Evolutionary conservation across 2,329 filamentous ascomycete species (phyloP).

Genomic region (Diaporthe aspalathi): DNA sequence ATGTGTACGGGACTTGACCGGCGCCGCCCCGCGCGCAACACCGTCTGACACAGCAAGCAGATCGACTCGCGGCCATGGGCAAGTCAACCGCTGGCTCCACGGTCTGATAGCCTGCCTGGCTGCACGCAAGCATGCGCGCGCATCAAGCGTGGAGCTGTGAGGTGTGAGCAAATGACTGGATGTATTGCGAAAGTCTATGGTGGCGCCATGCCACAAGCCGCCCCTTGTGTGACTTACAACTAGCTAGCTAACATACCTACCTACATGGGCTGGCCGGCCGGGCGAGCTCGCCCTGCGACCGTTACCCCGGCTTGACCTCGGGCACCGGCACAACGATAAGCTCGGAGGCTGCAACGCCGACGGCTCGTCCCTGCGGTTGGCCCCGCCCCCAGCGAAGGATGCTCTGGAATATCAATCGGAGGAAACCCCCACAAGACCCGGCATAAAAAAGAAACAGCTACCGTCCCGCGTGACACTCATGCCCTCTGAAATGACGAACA

Average conservation of each 20-base stretch:
- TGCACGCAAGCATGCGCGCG: not conserved
- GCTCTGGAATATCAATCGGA: slow-evolving; percentile 9
- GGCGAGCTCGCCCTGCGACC: not conserved
- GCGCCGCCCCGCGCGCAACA: not conserved
- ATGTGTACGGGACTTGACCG: not conserved
- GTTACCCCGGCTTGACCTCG: slow-evolving; percentile 13
- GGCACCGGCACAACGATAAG: slow-evolving; percentile 14
- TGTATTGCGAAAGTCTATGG: slow-evolving; percentile 31
- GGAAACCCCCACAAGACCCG: slow-evolving; percentile 4
- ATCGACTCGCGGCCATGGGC: not conserved
- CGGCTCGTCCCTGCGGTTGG: slow-evolving; percentile 11
- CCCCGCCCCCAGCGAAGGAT: slow-evolving; percentile 3
- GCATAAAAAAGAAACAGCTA: slow-evolving; percentile 17
- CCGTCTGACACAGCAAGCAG: not conserved
- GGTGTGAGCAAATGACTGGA: slow-evolving; percentile 23
- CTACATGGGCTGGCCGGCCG: not conserved
- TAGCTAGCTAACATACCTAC: not conserved
- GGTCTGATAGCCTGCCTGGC: not conserved
- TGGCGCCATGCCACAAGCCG: slow-evolving; percentile 8
- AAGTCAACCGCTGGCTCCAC: not conserved
- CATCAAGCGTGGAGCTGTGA: not conserved
- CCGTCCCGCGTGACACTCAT: not conserved
- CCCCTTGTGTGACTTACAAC: slow-evolving; percentile 1
- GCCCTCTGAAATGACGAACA: slow-evolving; percentile 8
- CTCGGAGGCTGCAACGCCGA: not conserved